Percentiles rank a stretch among this genome's conserved stretches.
These are phyloP conservation scores for Lepidium didymum DNA, from an alignment of 345 rosid genomes.

Conservation along the genomic window DNA sequence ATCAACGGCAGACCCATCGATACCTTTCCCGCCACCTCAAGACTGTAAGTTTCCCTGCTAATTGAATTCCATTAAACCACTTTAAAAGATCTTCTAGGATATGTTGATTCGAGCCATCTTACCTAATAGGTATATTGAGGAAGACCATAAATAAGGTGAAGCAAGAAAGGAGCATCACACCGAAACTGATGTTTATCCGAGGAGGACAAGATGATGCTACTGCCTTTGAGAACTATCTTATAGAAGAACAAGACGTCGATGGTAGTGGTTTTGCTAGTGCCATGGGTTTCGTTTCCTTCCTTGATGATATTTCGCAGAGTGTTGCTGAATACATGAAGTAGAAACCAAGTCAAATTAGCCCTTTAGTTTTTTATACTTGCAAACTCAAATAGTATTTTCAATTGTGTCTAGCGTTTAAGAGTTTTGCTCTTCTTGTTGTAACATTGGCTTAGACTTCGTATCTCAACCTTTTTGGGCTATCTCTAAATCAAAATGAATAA, in stretches of 20 bases:
- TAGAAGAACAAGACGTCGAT: constrained; percentile 95
- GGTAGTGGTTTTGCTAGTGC: constrained; percentile 78
- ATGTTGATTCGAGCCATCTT: background rate
- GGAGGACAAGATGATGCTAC: constrained; percentile 89
- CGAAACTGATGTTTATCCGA: constrained; percentile 70
- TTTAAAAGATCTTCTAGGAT: background rate
- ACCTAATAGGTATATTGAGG: constrained; percentile 60
- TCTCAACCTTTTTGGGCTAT: background rate
- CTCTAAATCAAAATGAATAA: background rate
- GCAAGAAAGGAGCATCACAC: constrained; percentile 84
- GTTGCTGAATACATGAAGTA: constrained; percentile 83
- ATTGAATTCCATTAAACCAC: background rate
- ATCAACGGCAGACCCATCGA: constrained; percentile 73
- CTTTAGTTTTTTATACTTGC: background rate
- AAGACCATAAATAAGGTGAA: constrained; percentile 72
- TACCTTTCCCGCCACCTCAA: constrained; percentile 94
- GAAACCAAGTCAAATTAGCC: background rate
- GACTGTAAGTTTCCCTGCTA: constrained; percentile 55
- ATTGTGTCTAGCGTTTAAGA: background rate
- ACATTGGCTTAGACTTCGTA: constrained; percentile 13
- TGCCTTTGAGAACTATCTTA: constrained; percentile 74
- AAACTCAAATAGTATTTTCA: background rate
- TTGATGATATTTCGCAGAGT: constrained; percentile 68
- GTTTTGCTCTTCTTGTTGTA: constrained; percentile 16
- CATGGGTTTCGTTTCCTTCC: constrained; percentile 93